Evolutionary conservation across 1,284 basidiomycete species (phyloP), one percentile per base, ranked within the genome.

Genomic region (Cutaneotrichosporon sp.): DNA sequence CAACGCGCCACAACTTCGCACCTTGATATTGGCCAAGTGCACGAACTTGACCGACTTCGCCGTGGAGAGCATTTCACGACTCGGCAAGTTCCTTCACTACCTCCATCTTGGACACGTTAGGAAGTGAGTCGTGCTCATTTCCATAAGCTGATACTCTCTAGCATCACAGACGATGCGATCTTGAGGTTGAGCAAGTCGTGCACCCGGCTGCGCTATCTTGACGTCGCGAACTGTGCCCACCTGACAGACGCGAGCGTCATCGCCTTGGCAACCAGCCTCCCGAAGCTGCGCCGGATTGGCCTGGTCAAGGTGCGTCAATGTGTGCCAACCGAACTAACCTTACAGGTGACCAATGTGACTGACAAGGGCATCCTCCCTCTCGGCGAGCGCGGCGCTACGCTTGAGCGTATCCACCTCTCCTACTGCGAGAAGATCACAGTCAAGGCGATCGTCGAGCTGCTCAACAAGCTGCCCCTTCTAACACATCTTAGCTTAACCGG

Each of bases 361-460:
- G 96, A 99, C 74, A 88, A 92, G 72, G 92, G 92, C 1, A 89
- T 99, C 32, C 91, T 91, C 73, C 86, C 92, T 0, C 85, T 99
- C 10, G 91, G 89, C 4, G 82, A 83, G 51, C 79, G 84, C 16
- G 86, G 90, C 70, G 85, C 87, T 46, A 91, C 92, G 2, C 85
- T 99, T 26, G 97, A 99, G 76, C 88, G 97, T 40, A 92, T 99
- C 36, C 97, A 99, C 78, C 83, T 99, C 30, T 97, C 93, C 1
- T 99, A 98, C 78, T 99, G 97, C 81, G 92, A 97, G 74, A 92
- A 97, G 72, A 90, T 99, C 66, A 88, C 90, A 5, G 91, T 98
- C 67, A 86, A 89, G 77, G 94, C 94, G 14, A 87, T 99, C 58
- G 91, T 96, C 72, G 92, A 90, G 80, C 85, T 99, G 46, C 85